These are phyloP conservation scores for Erodium maritimum DNA, from an alignment of 345 rosid species.

Conservation along the genomic window DNA sequence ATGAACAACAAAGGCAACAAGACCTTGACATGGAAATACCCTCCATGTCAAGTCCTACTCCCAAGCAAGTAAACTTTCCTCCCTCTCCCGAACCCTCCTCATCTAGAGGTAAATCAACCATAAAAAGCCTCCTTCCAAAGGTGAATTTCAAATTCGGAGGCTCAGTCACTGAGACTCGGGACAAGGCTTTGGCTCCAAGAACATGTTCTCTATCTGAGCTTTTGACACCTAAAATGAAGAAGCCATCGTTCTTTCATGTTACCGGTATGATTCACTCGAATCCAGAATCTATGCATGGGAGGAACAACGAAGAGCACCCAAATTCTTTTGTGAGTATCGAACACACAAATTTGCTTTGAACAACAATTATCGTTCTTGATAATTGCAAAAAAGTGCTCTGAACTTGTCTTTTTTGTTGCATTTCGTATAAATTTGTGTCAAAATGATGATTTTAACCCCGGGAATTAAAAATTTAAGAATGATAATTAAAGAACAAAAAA, in stretches of 20 bases:
- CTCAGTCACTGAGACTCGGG: conserved; percentile 24
- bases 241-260: conserved; percentile 56
- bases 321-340: conserved; percentile 31
- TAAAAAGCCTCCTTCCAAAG: conserved; percentile 60
- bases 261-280: conserved; percentile 68
- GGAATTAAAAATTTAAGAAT: too few relatives aligned
- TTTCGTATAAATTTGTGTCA: too few relatives aligned
- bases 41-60: conserved; percentile 42
- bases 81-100: conserved; percentile 39
- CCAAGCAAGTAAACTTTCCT: conserved; percentile 68
- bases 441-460: too few relatives aligned
- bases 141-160: conserved; percentile 62
- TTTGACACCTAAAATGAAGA: conserved; percentile 42
- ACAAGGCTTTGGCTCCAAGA: conserved; percentile 35
- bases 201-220: conserved; percentile 48
- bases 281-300: conserved; percentile 84
- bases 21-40: conserved; percentile 39
- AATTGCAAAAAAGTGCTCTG: too few relatives aligned
- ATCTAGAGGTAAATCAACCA: conserved; percentile 35
- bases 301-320: conserved; percentile 25
- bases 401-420: too few relatives aligned
- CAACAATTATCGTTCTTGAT: too few relatives aligned
- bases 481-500: too few relatives aligned
- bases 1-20: conserved; percentile 15
- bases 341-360: too few relatives aligned